These are phyloP conservation scores for Talaromyces adpressus DNA, from an alignment of 495 filamentous ascomycete genomes.

Conservation along the genomic window DNA sequence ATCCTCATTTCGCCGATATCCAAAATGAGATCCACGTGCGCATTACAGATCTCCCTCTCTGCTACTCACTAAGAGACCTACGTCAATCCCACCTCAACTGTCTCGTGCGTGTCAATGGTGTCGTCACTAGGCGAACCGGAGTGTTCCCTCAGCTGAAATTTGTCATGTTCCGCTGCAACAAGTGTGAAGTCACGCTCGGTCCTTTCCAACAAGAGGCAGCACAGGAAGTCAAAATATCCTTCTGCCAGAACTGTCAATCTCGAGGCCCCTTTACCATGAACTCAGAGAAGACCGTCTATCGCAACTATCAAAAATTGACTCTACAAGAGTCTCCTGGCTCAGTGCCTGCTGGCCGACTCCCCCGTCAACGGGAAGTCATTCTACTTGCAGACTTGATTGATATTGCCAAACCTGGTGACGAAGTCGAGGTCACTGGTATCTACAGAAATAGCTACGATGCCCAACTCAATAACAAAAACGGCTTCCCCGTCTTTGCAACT, in stretches of 20 bases:
- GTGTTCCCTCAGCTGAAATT: constrained; percentile 99
- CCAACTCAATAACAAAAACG: constrained; percentile 96
- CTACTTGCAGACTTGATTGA: constrained; percentile 97
- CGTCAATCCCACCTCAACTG: constrained; percentile 97
- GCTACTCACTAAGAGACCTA: constrained; percentile 94
- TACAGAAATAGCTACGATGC: constrained; percentile 99
- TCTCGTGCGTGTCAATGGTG: constrained; percentile 87
- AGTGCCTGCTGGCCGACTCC: constrained; percentile 91
- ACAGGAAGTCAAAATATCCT: constrained; percentile 90
- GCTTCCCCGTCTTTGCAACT: constrained; percentile 97
- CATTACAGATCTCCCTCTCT: constrained; percentile 87
- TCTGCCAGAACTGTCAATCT: constrained; percentile 96
- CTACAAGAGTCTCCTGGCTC: constrained; percentile 97
- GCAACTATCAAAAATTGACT: constrained; percentile 97
- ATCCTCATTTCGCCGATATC: constrained; percentile 95
- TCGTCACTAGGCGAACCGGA: constrained; percentile 92
- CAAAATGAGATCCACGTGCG: constrained; percentile 97
- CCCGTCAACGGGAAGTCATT: constrained; percentile 90
- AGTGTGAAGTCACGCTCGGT: constrained; percentile 86
- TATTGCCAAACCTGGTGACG: constrained; percentile 92
- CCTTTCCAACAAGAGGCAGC: constrained; percentile 97
- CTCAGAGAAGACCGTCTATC: constrained; percentile 97
- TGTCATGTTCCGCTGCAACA: constrained; percentile 92
- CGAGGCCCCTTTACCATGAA: constrained; percentile 94
- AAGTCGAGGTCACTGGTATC: constrained; percentile 93